Evolutionary conservation across 2,329 filamentous ascomycete genomes (phyloP), one percentile per base, ranked within the genome.

Genomic region (Neurospora sp.): DNA sequence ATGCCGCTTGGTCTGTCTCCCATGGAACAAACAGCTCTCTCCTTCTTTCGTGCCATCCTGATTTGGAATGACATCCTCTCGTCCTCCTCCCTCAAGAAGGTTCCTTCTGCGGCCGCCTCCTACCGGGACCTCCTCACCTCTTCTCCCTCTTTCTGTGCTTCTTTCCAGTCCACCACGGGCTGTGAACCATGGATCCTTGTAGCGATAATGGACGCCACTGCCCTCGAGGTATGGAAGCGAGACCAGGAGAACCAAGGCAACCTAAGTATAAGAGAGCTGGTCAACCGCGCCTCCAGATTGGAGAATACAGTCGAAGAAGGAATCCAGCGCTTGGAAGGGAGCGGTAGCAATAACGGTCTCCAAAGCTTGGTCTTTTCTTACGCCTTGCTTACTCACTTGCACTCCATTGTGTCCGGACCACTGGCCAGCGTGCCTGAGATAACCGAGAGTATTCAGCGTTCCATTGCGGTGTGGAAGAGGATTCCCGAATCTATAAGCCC

Each of bases 31-130:
- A 52, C 23, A 52, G 40, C 40, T 11, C 40, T 68, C 23, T 23
- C 33, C 15, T 42, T 43, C 10, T 68, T 43, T 43, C 67, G 67
- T 43, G 67, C 40, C 40, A 39, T 68, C 7, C n/a, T 68, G 28
- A 52, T 68, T 8, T 68, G 67, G 67, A 68, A 68, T 43, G 67
- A 68, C 15, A 38, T 68, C 40, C 67, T 68, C 67, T 33, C 38
- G 13, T 68, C 40, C 28, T 68, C 67, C 8, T 42, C 67, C 13
- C 67, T 36, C 19, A 40, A 68, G 7, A 68, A 68, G n/a, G 2
- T 68, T 33, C 40, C 67, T 36, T 17, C 39, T 9, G 19, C 23
- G 28, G 40, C 38, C 17, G 13, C 38, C 15, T 23, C 40, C 15
- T 68, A 68, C 67, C 67, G 40, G 13, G 33, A 28, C 11, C 67